Conservation (phyloP, 1,284 basidiomycete genomes). For the Ustilago lituana region DNA sequence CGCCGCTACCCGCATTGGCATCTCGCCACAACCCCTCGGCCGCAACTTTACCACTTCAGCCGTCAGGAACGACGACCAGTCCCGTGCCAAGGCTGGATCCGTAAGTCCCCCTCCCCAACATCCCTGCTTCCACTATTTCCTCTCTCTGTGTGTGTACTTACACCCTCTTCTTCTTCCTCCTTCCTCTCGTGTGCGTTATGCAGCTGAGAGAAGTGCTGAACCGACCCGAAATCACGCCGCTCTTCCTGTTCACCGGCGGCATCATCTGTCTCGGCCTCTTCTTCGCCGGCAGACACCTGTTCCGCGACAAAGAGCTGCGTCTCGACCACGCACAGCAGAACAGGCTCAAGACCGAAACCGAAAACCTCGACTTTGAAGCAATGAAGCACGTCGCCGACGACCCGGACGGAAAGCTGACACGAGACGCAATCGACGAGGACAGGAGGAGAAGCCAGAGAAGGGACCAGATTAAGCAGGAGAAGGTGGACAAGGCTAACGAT, state of each 20-base stretch:
- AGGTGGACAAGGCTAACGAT: constrained; percentile 28
- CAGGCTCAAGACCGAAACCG: constrained; percentile 25
- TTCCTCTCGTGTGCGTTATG: not conserved
- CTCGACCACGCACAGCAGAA: constrained; percentile 28
- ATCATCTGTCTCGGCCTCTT: constrained; percentile 44
- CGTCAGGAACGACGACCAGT: constrained; percentile 14
- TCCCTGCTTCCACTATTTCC: not conserved
- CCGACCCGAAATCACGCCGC: constrained; percentile 46
- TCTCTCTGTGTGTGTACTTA: no score
- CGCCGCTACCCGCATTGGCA: no score
- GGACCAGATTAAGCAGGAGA: constrained; percentile 21
- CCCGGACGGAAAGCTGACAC: constrained; percentile 40
- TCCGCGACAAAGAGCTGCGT: constrained; percentile 38
- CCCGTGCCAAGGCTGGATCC: constrained; percentile 18
- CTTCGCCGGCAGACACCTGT: constrained; percentile 30
- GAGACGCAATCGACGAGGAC: constrained; percentile 30
- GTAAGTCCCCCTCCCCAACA: constrained; percentile 12
- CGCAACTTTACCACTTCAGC: constrained; percentile 6
- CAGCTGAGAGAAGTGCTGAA: constrained; percentile 34
- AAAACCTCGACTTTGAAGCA: constrained; percentile 32
- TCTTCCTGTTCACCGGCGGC: constrained; percentile 45
- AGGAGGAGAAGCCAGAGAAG: constrained; percentile 13
- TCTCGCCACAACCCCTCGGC: no score
- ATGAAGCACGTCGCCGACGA: constrained; percentile 39
- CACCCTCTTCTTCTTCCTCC: not conserved